A percentile compares a stretch with the other conserved stretches of the same genome.
Conservation (phyloP, 331 rosid species). For the Quercus tomentella region DNA sequence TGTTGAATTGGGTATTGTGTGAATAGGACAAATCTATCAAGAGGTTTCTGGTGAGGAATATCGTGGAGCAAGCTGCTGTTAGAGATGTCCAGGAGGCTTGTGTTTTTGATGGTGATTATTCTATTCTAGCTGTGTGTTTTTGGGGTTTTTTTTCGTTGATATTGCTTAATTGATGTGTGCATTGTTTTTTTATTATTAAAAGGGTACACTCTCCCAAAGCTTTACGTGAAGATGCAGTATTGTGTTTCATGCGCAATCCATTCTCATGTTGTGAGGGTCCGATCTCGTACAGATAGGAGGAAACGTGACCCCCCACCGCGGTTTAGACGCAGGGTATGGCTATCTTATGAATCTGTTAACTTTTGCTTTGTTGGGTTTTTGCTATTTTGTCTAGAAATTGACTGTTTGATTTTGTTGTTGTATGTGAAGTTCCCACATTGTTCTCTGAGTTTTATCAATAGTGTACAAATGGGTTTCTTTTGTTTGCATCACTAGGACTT, state of each 20-base stretch:
- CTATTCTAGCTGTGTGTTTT: not conserved
- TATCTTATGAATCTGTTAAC: not conserved
- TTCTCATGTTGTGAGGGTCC: constrained; percentile 94
- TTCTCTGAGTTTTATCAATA: not conserved
- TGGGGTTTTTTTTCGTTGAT: not conserved
- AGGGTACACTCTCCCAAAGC: constrained; percentile 90
- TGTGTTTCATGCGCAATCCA: constrained; percentile 97
- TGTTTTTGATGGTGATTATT: constrained; percentile 60
- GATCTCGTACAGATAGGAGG: constrained; percentile 78
- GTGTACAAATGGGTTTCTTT: too few relatives aligned
- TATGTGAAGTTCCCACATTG: not conserved
- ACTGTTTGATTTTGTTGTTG: not conserved
- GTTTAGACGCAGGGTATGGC: constrained; percentile 77
- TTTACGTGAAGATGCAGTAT: constrained; percentile 94
- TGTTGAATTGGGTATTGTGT: not conserved
- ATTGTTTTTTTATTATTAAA: not conserved
- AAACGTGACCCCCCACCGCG: constrained; percentile 88
- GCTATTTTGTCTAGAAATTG: not conserved
- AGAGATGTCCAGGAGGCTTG: constrained; percentile 98
- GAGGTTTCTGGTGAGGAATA: constrained; percentile 89
- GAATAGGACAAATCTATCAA: constrained; percentile 86
- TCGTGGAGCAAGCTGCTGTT: constrained; percentile 95
- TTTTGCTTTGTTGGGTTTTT: not conserved
- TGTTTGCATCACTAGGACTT: too few relatives aligned
- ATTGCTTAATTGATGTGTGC: not conserved